Evolutionary conservation across 768 basidiomycete species (phyloP).

Genomic region (Pisolithus sp.): DNA sequence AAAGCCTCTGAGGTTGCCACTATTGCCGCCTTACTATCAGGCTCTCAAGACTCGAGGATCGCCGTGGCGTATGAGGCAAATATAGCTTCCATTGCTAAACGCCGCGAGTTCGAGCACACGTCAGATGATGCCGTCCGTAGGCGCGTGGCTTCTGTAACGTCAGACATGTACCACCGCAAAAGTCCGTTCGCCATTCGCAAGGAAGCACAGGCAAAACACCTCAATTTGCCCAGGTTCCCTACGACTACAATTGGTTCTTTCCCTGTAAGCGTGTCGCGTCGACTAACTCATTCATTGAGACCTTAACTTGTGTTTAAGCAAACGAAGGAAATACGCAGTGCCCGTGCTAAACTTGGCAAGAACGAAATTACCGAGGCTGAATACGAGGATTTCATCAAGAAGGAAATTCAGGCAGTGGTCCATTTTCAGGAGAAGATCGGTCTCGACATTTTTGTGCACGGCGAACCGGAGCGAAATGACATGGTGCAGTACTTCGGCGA

Average conservation of each 20-base stretch:
- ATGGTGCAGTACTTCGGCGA: slow-evolving; percentile 99
- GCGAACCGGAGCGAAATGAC: slow-evolving; percentile 98
- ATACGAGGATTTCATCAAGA: slow-evolving; percentile 98
- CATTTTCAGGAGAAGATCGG: slow-evolving; percentile 96
- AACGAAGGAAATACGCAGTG: slow-evolving; percentile 98
- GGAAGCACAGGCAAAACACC: slow-evolving; percentile 80
- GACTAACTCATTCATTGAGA: neutral
- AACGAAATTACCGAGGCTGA: slow-evolving; percentile 77
- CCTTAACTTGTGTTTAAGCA: slow-evolving; percentile 45
- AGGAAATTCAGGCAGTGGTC: slow-evolving; percentile 91
- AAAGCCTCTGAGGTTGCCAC: slow-evolving; percentile 87
- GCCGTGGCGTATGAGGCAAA: slow-evolving; percentile 80
- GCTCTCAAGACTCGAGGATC: slow-evolving; percentile 70
- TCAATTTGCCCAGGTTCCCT: slow-evolving; percentile 93
- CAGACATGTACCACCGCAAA: slow-evolving; percentile 81
- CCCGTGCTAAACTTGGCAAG: slow-evolving; percentile 93
- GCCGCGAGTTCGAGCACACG: slow-evolving; percentile 88
- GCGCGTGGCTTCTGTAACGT: slow-evolving; percentile 88
- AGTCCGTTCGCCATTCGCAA: slow-evolving; percentile 83
- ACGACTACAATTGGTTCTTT: slow-evolving; percentile 98
- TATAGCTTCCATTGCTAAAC: slow-evolving; percentile 83
- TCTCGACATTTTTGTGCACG: slow-evolving; percentile 96
- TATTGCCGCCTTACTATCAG: slow-evolving; percentile 80
- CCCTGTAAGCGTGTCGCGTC: slow-evolving; percentile 50
- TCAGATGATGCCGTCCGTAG: slow-evolving; percentile 94